A percentile compares a stretch with the other conserved stretches of the same genome.
These are phyloP conservation scores for Tolypocladium sp. DNA, from an alignment of 2,329 filamentous ascomycete genomes.

Conservation along the genomic window DNA sequence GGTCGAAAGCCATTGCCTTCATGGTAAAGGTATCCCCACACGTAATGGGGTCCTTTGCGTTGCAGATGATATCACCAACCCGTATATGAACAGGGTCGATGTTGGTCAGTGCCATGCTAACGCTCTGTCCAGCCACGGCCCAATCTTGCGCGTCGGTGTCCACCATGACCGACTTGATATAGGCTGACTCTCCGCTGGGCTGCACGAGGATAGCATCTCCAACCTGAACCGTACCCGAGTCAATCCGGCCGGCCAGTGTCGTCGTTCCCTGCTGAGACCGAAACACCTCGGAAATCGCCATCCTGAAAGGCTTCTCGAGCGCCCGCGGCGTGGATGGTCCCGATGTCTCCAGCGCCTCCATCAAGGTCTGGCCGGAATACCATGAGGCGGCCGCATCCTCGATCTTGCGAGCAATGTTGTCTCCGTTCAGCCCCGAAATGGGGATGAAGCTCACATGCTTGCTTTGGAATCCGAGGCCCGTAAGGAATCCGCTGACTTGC, in stretches of 20 bases:
- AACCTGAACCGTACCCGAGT: conserved; percentile 73
- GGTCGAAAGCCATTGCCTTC: conserved; percentile 83
- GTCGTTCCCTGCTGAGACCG: conserved; percentile 71
- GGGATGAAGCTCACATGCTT: conserved; percentile 84
- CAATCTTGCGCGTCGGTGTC: conserved; percentile 69
- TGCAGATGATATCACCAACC: conserved; percentile 80
- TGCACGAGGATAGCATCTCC: conserved; percentile 74
- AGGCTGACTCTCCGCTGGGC: conserved; percentile 72
- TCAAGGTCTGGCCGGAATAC: conserved; percentile 72
- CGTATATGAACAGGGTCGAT: conserved; percentile 78
- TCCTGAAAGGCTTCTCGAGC: conserved; percentile 69
- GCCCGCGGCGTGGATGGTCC: conserved; percentile 58
- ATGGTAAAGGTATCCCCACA: conserved; percentile 68
- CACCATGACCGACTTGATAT: conserved; percentile 72
- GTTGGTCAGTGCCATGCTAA: conserved; percentile 72
- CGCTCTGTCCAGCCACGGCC: conserved; percentile 88
- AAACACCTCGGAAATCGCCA: conserved; percentile 85
- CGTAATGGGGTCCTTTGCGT: conserved; percentile 54
- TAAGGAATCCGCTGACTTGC: conserved; percentile 76
- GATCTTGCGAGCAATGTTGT: conserved; percentile 64
- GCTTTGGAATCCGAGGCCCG: conserved; percentile 68
- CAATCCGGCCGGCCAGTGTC: conserved; percentile 78
- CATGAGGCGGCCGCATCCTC: conserved; percentile 54
- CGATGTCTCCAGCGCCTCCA: conserved; percentile 78
- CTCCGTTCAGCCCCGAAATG: conserved; percentile 79